Evolutionary conservation across 2,329 filamentous ascomycete species (phyloP), one percentile per base, ranked within the genome.

Genomic region (Didymella glomerata): DNA sequence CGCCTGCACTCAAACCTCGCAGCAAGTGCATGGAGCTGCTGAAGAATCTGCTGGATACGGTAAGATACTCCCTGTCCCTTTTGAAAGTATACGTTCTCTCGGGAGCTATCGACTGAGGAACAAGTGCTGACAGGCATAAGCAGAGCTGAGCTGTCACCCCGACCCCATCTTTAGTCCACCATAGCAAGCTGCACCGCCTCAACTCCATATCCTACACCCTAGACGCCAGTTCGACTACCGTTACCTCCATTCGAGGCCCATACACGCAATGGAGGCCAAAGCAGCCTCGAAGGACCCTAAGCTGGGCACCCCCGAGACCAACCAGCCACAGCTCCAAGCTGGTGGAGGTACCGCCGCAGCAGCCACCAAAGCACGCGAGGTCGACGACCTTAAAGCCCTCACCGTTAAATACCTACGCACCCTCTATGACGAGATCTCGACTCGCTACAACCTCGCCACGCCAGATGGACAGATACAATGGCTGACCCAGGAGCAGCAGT

Each of bases 311-410:
- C 73, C 73, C 36, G 71, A 75, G 61, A 55, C 69, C 50, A 68
- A 72, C 49, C 53, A 74, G 25, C 72, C 75, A 2, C 64, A 76
- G 52, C 75, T 76, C 28, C 76, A 78, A 62, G 76, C 76, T 13
- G 76, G 76, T 38, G 76, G 76, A 59, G 76, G 76, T 10, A 73
- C 69, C 14, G 70, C 76, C 2, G 62, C 71, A 6, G 69, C 52
- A 44, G 67, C 70, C 11, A 28, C 62, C 20, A 71, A 69, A 50
- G 73, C 75, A 28, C 67, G 68, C 44, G 61, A 57, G 22, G 62
- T 77, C 49, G 70, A 77, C n/a, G 54, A 52, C n/a, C 64, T 78
- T 30, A 71, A 70, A 22, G 57, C 67, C 0, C 66, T 64, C 13
- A 46, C 76, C n/a, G 61, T 65, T 27, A 65, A 68, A 49, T 69